Base-by-base conservation (phyloP, 2,329 filamentous ascomycete species). In the Waltergamsia citrina region DNA sequence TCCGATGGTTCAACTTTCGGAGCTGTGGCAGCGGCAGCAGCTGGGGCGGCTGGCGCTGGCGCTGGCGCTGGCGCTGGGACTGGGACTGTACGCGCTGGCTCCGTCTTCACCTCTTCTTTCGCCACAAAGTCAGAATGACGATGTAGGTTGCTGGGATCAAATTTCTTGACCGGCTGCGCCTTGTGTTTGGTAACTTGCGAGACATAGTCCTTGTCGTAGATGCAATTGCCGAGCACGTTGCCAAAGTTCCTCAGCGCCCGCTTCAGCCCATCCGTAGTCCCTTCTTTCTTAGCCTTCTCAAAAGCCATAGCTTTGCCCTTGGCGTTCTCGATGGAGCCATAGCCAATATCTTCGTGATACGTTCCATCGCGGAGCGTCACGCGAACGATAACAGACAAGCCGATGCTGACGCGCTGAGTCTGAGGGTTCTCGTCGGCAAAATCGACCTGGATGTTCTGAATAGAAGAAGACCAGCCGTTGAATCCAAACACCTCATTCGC, bases 281-380 rank as follows among this genome's bases (percentile, higher is more conserved):
- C 93, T 63, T 96, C 88, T 56, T 98, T 98, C 65, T 96, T 98
- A 2, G 92, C 88, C 60, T 98, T 98, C 56, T 98, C 92, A 50
- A 96, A 98, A 0, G 90, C 92, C 33, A 85, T 82, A 4, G 88
- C 90, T 62, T 98, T 98, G 36, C 85, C 84, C 59, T 90, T 93
- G 56, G 81, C 86, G 51, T 98, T 98, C 57, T 96, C 90, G 46
- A 94, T 94, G 45, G 92, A 85, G 7, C 92, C 92, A 51, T 98
- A 98, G 19, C 92, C 92, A 41, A 96, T 82, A 52, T 98, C 92
- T 71, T 98, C 92, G 54, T 96, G 92, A 53, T 78, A 96, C n/a
- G 90, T 92, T 30, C 92, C 92, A 59, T 96, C 90, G 41, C 80
- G 81, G 35, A 98, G 62, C 3, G 87, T 94, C 22, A 98, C 82